These are phyloP conservation scores for Dothistroma pini DNA, from an alignment of 2,329 filamentous ascomycete genomes.

Conservation along the genomic window DNA sequence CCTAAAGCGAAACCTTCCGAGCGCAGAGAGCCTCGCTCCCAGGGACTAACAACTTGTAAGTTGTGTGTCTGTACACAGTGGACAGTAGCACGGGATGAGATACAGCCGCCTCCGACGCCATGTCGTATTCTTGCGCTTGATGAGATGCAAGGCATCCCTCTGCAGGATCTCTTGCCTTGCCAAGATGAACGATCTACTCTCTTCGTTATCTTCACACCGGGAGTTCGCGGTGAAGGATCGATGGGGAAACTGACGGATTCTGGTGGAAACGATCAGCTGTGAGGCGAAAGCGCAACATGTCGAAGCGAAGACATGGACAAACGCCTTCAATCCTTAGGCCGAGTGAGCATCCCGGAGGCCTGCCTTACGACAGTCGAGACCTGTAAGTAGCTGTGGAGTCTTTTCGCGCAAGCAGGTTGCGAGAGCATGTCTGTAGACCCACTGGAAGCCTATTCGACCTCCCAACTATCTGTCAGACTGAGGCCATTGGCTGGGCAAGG, in stretches of 20 bases:
- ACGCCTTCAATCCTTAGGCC: not conserved
- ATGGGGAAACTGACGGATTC: no score
- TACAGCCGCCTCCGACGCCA: no score
- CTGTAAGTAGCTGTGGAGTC: not conserved
- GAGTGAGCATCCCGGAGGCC: not conserved
- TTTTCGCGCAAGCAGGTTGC: not conserved
- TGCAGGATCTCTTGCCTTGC: no score
- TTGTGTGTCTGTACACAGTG: no score
- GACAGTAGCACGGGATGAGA: no score
- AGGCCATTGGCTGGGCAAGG: conserved; percentile 10
- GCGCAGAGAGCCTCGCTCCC: not conserved
- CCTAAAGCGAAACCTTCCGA: not conserved
- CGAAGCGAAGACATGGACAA: not conserved
- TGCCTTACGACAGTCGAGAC: conserved; percentile 1
- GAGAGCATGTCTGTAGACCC: not conserved
- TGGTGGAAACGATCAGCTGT: not conserved
- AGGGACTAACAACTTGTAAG: not conserved
- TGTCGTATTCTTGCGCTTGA: no score
- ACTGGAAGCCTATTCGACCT: not conserved
- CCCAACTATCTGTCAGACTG: conserved; percentile 4
- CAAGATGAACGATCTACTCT: no score
- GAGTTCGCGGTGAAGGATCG: no score
- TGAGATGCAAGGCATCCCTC: no score
- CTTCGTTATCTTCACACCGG: no score
- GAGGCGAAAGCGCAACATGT: not conserved